Evolutionary conservation across 2,329 filamentous ascomycete species (phyloP).

Genomic region (Sclerotinia spermophila): DNA sequence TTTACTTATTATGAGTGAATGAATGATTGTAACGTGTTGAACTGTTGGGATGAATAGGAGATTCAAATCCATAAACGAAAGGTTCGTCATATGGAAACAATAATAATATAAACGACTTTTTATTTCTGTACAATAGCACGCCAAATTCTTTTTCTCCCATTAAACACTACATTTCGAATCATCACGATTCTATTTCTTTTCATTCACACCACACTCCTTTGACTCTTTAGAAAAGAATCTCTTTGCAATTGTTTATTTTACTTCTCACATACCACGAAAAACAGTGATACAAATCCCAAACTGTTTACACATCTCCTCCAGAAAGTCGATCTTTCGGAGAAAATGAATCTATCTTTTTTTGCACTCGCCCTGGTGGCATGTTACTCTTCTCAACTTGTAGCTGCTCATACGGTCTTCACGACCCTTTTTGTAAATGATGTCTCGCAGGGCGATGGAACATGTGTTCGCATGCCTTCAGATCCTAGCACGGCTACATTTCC

Average conservation of each 20-base stretch:
- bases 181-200: not conserved
- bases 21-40: no score
- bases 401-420: conserved; percentile 61
- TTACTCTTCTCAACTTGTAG: conserved; percentile 29
- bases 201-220: conserved; percentile 14
- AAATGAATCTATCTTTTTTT: conserved; percentile 16
- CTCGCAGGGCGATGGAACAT: conserved; percentile 67
- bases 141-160: not conserved
- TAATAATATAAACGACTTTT: not conserved
- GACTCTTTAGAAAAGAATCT: not conserved
- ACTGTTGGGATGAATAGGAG: conserved; percentile 8
- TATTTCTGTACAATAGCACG: not conserved
- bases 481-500: conserved; percentile 52
- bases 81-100: not conserved
- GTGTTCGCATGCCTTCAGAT: conserved; percentile 62
- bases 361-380: conserved; percentile 24
- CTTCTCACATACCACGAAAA: not conserved
- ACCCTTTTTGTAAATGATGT: conserved; percentile 59
- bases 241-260: not conserved
- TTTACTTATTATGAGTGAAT: not conserved
- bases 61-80: not conserved
- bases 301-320: not conserved
- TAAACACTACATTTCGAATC: not conserved
- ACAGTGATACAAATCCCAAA: not conserved
- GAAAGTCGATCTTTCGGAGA: conserved; percentile 4